These are phyloP conservation scores for Kalaharituber pfeilii DNA, from an alignment of 2,329 filamentous ascomycete species.

Conservation along the genomic window DNA sequence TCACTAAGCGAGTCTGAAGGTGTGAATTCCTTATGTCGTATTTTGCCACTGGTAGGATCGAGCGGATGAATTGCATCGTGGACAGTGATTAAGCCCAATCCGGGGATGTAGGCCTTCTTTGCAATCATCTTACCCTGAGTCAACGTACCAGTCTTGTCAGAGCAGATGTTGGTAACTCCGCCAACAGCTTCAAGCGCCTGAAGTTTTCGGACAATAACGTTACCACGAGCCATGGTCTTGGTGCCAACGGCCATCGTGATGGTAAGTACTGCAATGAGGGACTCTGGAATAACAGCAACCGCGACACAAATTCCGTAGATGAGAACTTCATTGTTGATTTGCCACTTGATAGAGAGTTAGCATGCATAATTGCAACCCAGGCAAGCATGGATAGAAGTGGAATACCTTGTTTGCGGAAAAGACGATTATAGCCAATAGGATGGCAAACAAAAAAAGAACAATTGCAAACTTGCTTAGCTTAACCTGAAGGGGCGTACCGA, in stretches of 20 bases:
- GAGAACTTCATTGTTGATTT: conserved; percentile 39
- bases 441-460: conserved; percentile 82
- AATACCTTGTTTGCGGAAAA: conserved; percentile 69
- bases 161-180: conserved; percentile 53
- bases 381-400: conserved; percentile 67
- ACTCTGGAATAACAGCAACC: conserved; percentile 94
- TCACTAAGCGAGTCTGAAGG: conserved; percentile 29
- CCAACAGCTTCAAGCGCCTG: conserved; percentile 67
- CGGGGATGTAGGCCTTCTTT: conserved; percentile 43
- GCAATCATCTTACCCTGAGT: conserved; percentile 51
- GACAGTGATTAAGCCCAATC: conserved; percentile 37
- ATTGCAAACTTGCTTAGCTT: conserved; percentile 94
- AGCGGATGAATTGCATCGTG: conserved; percentile 41
- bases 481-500: conserved; percentile 71
- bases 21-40: conserved; percentile 22
- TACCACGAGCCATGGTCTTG: conserved; percentile 83
- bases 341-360: conserved; percentile 31
- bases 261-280: conserved; percentile 92
- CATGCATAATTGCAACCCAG: conserved; percentile 17
- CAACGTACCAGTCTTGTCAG: conserved; percentile 52
- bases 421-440: conserved; percentile 83
- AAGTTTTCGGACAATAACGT: conserved; percentile 87
- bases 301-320: conserved; percentile 78
- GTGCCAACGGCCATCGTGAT: conserved; percentile 91
- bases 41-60: conserved; percentile 41